Evolutionary conservation across 805 yeast genomes (phyloP).

Genomic region (Myxozyma neotropica): DNA sequence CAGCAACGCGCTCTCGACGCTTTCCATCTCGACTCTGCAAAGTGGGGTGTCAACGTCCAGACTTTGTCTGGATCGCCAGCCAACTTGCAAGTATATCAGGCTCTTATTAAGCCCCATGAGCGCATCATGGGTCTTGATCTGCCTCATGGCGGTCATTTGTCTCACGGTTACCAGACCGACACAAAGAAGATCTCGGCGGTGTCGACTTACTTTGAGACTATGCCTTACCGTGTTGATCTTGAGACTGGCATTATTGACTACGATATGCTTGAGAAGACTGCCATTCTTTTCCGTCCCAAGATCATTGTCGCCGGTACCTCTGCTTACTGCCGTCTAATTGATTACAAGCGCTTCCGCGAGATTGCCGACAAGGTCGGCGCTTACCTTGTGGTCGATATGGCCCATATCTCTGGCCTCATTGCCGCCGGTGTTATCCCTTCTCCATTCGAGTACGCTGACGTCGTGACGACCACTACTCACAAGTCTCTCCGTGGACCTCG

Average conservation of each 20-base stretch:
- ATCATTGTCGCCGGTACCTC: slow-evolving; percentile 97
- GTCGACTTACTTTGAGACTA: slow-evolving; percentile 95
- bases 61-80: slow-evolving; percentile 97
- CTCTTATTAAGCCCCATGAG: slow-evolving; percentile 92
- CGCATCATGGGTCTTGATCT: slow-evolving; percentile 97
- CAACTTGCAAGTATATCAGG: slow-evolving; percentile 93
- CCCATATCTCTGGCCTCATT: slow-evolving; percentile 94
- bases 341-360: slow-evolving; percentile 93
- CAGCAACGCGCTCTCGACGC: slow-evolving; percentile 94
- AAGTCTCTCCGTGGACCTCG: slow-evolving; percentile 99
- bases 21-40: slow-evolving; percentile 71
- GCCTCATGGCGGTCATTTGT: slow-evolving; percentile 98
- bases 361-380: slow-evolving; percentile 98
- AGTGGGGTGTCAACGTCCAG: slow-evolving; percentile 99
- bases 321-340: slow-evolving; percentile 95
- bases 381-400: slow-evolving; percentile 95
- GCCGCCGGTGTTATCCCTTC: slow-evolving; percentile 95
- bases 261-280: slow-evolving; percentile 90
- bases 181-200: slow-evolving; percentile 92
- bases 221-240: slow-evolving; percentile 95
- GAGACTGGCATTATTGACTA: slow-evolving; percentile 95
- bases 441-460: slow-evolving; percentile 95
- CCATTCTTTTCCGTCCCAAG: slow-evolving; percentile 91
- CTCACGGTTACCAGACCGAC: slow-evolving; percentile 97
- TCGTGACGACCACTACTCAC: slow-evolving; percentile 98